A percentile compares a stretch with the other conserved stretches of the same genome.
phyloP scores from a whole-genome alignment of 352 stramenopile genomes.

The Thalassiosira mediterranea region DNA sequence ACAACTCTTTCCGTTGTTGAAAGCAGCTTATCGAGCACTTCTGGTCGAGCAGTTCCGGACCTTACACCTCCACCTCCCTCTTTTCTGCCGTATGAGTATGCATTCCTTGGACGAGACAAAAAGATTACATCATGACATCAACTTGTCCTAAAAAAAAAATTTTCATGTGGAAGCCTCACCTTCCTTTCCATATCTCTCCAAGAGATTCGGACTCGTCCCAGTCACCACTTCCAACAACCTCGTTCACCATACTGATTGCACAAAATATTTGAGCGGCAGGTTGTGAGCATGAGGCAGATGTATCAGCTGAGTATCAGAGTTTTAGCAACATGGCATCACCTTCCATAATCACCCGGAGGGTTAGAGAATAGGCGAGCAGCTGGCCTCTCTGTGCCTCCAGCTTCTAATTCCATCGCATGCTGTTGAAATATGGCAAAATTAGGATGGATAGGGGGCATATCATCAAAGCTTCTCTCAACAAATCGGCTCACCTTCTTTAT shows the following conservation, averaged over 20 bases:
- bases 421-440: too few species aligned
- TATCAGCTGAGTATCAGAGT: too few species aligned
- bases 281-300: too few species aligned
- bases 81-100: conserved; percentile 75
- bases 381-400: conserved; percentile 52
- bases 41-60: conserved; percentile 60
- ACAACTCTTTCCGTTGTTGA: conserved; percentile 82
- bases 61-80: conserved; percentile 51
- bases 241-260: conserved; percentile 86
- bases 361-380: conserved; percentile 74
- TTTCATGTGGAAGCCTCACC: too few species aligned
- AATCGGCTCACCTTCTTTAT: too few species aligned
- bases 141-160: too few species aligned
- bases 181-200: conserved; percentile 61
- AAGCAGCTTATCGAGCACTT: conserved; percentile 78
- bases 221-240: conserved; percentile 73
- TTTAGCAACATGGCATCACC: too few species aligned
- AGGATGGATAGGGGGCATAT: too few species aligned
- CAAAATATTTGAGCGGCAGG: too few species aligned
- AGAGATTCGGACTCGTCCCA: conserved; percentile 77
- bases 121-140: too few species aligned
- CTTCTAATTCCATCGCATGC: conserved; percentile 60
- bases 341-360: conserved; percentile 53
- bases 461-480: too few species aligned
- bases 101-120: too few species aligned